Percentiles rank a stretch among this genome's conserved stretches.
These are phyloP conservation scores for Geum urbanum DNA, from an alignment of 306 rosid genomes.

Conservation along the genomic window DNA sequence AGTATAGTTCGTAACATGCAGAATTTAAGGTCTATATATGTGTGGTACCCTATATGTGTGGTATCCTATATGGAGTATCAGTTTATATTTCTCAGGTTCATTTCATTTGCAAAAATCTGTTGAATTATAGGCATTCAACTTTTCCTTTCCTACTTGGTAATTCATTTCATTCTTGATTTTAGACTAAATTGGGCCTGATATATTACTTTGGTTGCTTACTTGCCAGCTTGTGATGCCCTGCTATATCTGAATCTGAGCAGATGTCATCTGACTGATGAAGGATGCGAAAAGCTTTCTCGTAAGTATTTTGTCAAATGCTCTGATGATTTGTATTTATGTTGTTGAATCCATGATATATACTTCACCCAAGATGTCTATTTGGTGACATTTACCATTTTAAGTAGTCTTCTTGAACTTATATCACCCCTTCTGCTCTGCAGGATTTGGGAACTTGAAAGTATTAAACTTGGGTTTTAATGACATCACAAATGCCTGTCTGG, in stretches of 20 bases:
- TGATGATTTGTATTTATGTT: background rate
- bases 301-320: slow-evolving; percentile 37
- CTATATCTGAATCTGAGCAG: slow-evolving; percentile 78
- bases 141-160: background rate
- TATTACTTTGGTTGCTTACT: slow-evolving; percentile 15
- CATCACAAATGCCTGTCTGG: slow-evolving; percentile 66
- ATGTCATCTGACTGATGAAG: slow-evolving; percentile 55
- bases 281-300: slow-evolving; percentile 73
- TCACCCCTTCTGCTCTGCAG: slow-evolving; percentile 39
- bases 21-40: no score
- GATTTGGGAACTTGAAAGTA: slow-evolving; percentile 63
- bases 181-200: slow-evolving; percentile 28
- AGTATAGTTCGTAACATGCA: no score
- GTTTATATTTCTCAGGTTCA: no score
- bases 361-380: slow-evolving; percentile 13
- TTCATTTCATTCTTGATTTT: background rate
- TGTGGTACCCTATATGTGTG: no score
- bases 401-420: slow-evolving; percentile 5
- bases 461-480: slow-evolving; percentile 76
- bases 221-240: slow-evolving; percentile 63
- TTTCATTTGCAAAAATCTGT: background rate
- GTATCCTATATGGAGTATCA: no score
- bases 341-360: background rate
- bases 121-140: background rate
- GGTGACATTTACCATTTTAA: background rate